Evolutionary conservation across 768 basidiomycete genomes (phyloP).

Genomic region (Russula sp.): DNA sequence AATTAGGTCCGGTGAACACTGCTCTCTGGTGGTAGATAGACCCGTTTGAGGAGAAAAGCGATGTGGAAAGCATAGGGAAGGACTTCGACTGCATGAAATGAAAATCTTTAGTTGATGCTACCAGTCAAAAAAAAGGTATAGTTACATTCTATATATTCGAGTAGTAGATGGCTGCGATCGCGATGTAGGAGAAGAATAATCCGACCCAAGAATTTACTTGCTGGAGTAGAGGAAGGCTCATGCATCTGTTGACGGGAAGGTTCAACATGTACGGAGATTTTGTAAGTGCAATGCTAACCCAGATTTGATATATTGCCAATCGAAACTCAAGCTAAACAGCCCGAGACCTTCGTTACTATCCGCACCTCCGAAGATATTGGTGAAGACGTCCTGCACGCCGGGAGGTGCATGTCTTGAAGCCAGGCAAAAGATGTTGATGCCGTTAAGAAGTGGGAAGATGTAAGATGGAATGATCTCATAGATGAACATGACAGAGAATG

Average conservation of each 20-base stretch:
- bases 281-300: constrained; percentile 13
- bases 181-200: constrained; percentile 43
- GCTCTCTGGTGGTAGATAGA: constrained; percentile 45
- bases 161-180: constrained; percentile 52
- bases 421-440: constrained; percentile 53
- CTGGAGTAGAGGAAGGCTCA: constrained; percentile 48
- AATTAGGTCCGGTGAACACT: constrained; percentile 42
- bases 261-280: not conserved
- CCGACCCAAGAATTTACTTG: constrained; percentile 59
- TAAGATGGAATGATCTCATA: constrained; percentile 49
- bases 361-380: constrained; percentile 59
- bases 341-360: constrained; percentile 65
- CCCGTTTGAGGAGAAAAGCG: constrained; percentile 49
- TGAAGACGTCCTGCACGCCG: constrained; percentile 41
- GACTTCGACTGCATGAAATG: constrained; percentile 35
- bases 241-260: constrained; percentile 24
- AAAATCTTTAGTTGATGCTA: constrained; percentile 20
- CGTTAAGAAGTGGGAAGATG: constrained; percentile 58
- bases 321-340: constrained; percentile 51
- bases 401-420: constrained; percentile 43
- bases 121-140: constrained; percentile 13
- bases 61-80: constrained; percentile 55
- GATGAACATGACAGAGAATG: constrained; percentile 44
- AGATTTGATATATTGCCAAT: constrained; percentile 61
- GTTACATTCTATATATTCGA: constrained; percentile 53